Conservation (phyloP, 2,329 filamentous ascomycete genomes). For the Metarhizium sp. region DNA sequence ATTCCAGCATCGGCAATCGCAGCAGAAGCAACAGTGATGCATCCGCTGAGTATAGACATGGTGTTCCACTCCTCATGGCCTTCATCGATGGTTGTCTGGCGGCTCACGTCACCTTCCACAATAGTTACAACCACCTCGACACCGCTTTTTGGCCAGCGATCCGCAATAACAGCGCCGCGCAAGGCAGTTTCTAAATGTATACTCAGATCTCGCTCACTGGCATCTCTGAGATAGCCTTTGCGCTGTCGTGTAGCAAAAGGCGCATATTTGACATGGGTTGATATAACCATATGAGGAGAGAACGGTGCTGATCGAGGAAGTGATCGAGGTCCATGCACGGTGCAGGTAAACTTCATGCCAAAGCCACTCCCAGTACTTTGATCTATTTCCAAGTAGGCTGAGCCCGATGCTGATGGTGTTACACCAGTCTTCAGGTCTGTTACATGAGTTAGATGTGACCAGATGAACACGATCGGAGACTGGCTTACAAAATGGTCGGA, state of each 20-base stretch:
- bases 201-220: conserved; percentile 78
- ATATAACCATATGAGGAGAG: conserved; percentile 83
- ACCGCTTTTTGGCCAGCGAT: conserved; percentile 96
- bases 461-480: not conserved
- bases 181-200: conserved; percentile 88
- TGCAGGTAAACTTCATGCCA: conserved; percentile 84
- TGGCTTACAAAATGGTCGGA: conserved; percentile 48
- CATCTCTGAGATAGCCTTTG: conserved; percentile 77
- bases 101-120: conserved; percentile 85
- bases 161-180: conserved; percentile 80
- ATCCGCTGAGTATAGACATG: conserved; percentile 86
- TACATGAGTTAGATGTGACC: not conserved
- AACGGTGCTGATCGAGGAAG: conserved; percentile 85
- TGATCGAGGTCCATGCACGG: conserved; percentile 86
- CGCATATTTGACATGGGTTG: conserved; percentile 92
- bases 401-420: conserved; percentile 87
- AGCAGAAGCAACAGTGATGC: conserved; percentile 87
- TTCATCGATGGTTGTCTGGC: conserved; percentile 34
- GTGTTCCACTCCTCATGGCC: conserved; percentile 67
- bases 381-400: conserved; percentile 71
- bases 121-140: conserved; percentile 93
- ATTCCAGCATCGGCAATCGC: conserved; percentile 92
- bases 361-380: conserved; percentile 39
- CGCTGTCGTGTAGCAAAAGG: conserved; percentile 81
- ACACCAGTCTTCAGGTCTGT: conserved; percentile 83